Evolutionary conservation across 306 rosid species (phyloP).

Genomic region (Lathyrus oleraceus): DNA sequence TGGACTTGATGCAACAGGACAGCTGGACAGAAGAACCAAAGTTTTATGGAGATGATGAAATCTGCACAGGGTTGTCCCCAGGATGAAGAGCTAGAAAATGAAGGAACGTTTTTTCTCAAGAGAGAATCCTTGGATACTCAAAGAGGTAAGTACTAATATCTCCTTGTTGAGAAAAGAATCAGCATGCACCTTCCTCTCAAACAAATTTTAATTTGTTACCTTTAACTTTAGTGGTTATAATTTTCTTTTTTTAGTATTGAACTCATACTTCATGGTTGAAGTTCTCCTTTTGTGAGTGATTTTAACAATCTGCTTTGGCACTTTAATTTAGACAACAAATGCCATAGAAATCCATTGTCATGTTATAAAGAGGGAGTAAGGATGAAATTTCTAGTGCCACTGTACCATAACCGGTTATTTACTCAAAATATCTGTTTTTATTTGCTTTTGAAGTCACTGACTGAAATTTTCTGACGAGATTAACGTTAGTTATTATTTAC

Average conservation of each 20-base stretch:
- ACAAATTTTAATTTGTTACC: neutral
- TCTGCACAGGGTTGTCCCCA: conserved; percentile 60
- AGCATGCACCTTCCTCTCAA: neutral
- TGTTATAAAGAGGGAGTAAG: neutral
- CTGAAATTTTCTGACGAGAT: conserved; percentile 19
- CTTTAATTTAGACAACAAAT: neutral
- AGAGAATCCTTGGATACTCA: conserved; percentile 56
- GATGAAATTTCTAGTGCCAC: neutral
- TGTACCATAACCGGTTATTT: neutral
- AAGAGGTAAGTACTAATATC: conserved; percentile 47
- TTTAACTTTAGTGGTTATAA: neutral
- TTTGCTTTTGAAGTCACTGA: neutral
- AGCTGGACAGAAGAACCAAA: conserved; percentile 70
- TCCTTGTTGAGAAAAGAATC: conserved; percentile 5
- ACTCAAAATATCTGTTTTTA: neutral
- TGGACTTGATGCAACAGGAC: conserved; percentile 53
- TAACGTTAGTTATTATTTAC: conserved; percentile 22
- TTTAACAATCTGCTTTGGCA: neutral
- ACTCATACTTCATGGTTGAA: neutral
- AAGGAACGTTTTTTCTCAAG: conserved; percentile 65
- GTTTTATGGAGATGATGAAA: conserved; percentile 87
- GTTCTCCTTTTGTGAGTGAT: conserved; percentile 2
- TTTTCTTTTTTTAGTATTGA: neutral
- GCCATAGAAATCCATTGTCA: neutral
- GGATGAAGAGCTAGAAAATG: conserved; percentile 73